Evolutionary conservation across 257 asterid species (phyloP).

Genomic region (Solanum neorickii): DNA sequence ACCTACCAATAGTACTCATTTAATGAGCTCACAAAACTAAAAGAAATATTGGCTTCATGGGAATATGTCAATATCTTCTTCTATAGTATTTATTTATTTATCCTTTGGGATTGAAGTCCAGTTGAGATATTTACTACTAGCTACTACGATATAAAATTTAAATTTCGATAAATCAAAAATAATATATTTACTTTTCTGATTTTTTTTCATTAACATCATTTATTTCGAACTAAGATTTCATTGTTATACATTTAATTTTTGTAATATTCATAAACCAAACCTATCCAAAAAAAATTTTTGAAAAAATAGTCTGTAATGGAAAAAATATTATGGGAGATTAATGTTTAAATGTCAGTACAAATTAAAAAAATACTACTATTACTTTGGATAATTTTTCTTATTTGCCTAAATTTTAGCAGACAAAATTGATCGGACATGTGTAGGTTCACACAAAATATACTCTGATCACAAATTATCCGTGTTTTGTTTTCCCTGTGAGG

Average conservation of each 20-base stretch:
- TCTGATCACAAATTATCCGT: background rate
- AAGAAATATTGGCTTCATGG: background rate
- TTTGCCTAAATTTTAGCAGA: background rate
- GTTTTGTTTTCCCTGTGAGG: background rate
- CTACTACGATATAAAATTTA: too few relatives aligned
- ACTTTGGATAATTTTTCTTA: background rate
- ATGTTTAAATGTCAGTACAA: too few relatives aligned
- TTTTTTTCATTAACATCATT: too few relatives aligned
- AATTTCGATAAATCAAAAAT: too few relatives aligned
- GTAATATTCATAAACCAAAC: background rate
- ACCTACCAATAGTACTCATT: slow-evolving; percentile 6
- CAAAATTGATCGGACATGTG: background rate
- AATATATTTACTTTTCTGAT: too few relatives aligned
- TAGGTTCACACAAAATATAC: background rate
- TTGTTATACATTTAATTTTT: background rate
- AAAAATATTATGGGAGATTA: background rate
- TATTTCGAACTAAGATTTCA: background rate
- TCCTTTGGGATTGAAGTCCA: background rate
- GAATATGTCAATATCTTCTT: background rate
- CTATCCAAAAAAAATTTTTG: too few relatives aligned
- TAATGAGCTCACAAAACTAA: slow-evolving; percentile 3
- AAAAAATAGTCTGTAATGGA: background rate
- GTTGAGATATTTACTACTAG: background rate
- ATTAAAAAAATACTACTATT: background rate
- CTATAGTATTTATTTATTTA: background rate